These are phyloP conservation scores for Dactylellina sp. DNA, from an alignment of 2,329 filamentous ascomycete genomes.

Conservation along the genomic window DNA sequence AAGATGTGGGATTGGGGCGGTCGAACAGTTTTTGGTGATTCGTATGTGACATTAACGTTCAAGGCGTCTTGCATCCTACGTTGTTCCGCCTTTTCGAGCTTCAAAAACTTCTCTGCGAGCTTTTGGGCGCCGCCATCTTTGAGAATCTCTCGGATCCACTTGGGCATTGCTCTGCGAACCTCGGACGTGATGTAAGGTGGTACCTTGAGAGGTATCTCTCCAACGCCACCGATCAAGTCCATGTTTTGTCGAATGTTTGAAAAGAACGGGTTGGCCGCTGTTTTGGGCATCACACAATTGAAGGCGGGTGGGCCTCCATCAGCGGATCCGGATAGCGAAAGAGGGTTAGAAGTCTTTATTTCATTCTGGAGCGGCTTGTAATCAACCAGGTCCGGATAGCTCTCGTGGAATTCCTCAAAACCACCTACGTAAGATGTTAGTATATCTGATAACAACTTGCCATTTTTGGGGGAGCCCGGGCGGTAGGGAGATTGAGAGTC, in stretches of 20 bases:
- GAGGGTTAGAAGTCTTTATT: slow-evolving; percentile 66
- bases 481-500: slow-evolving; percentile 9
- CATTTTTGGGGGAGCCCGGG: no score
- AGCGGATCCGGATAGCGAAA: slow-evolving; percentile 60
- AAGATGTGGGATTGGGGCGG: slow-evolving; percentile 65
- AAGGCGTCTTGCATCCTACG: slow-evolving; percentile 89
- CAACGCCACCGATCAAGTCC: slow-evolving; percentile 92
- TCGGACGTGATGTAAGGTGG: slow-evolving; percentile 58
- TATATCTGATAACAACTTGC: no score
- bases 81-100: slow-evolving; percentile 86
- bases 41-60: slow-evolving; percentile 71
- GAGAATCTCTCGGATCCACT: slow-evolving; percentile 80
- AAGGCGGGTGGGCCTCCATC: slow-evolving; percentile 77
- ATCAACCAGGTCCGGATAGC: slow-evolving; percentile 76
- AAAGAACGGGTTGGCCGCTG: slow-evolving; percentile 87
- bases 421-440: slow-evolving; percentile 71
- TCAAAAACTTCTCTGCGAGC: slow-evolving; percentile 84
- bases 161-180: slow-evolving; percentile 70
- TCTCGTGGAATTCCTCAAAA: slow-evolving; percentile 77
- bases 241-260: slow-evolving; percentile 96
- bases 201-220: slow-evolving; percentile 70
- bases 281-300: slow-evolving; percentile 74
- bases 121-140: slow-evolving; percentile 78
- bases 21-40: slow-evolving; percentile 71
- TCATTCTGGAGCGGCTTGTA: slow-evolving; percentile 63